phyloP scores from a whole-genome alignment of 2,329 filamentous ascomycete species.

The Colletotrichum acutatum region DNA sequence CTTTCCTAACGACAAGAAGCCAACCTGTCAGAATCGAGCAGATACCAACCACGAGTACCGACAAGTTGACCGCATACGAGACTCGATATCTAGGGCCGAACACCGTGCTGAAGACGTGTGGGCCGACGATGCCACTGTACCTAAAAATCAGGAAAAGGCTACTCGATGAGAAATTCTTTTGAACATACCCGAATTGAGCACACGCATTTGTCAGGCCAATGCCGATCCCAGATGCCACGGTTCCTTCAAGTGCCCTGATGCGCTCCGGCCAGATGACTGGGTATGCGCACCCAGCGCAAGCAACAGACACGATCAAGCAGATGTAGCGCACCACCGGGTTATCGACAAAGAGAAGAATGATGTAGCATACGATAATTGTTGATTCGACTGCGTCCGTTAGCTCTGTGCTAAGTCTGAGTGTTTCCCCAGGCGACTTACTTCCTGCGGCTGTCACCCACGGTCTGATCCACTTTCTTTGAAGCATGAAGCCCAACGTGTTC shows the following conservation, averaged over 20 bases:
- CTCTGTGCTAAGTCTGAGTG: not conserved
- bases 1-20: not conserved
- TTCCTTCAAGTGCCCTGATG: not conserved
- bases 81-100: not conserved
- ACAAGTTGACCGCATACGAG: not conserved
- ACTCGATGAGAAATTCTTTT: fast-evolving
- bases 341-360: not conserved
- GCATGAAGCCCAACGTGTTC: not conserved
- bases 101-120: not conserved
- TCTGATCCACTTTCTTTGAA: not conserved
- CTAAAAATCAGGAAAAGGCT: fast-evolving
- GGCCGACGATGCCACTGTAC: not conserved
- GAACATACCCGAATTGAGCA: not conserved
- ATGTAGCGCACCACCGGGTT: not conserved
- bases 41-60: not conserved
- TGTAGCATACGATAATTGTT: not conserved
- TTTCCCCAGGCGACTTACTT: not conserved
- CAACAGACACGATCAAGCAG: not conserved
- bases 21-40: not conserved
- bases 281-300: not conserved
- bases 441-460: not conserved
- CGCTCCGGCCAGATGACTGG: not conserved
- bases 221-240: not conserved
- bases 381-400: not conserved
- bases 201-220: not conserved